These are phyloP conservation scores for Metarhizium robertsii DNA, from an alignment of 2,329 filamentous ascomycete genomes.

Conservation along the genomic window DNA sequence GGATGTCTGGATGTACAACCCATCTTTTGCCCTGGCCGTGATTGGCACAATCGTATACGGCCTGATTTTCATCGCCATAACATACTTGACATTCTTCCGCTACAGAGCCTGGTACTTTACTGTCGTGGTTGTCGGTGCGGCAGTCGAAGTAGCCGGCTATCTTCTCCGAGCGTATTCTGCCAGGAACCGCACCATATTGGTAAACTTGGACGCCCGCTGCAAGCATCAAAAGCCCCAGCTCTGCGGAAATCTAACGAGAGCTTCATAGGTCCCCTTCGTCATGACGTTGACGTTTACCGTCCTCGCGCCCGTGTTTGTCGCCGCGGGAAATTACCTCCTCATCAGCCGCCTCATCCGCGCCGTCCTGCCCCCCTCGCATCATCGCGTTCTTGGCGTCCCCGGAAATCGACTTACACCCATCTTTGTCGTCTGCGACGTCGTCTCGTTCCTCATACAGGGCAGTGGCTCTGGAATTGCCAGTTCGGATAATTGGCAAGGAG, in stretches of 20 bases:
- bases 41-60: conserved; percentile 31
- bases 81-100: conserved; percentile 30
- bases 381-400: conserved; percentile 26
- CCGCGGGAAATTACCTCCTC: conserved; percentile 41
- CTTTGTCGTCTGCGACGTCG: conserved; percentile 35
- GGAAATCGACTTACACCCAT: conserved; percentile 31
- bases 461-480: conserved; percentile 34
- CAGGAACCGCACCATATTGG: conserved; percentile 22
- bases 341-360: conserved; percentile 35
- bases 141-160: conserved; percentile 33
- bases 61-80: conserved; percentile 25
- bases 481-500: conserved; percentile 31
- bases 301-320: conserved; percentile 38
- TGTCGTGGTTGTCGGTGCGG: conserved; percentile 30
- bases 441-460: conserved; percentile 35
- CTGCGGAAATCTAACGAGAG: no score
- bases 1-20: conserved; percentile 33
- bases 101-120: conserved; percentile 34
- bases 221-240: no score
- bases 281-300: conserved; percentile 32
- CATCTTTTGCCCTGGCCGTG: conserved; percentile 32
- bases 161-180: conserved; percentile 26
- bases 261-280: conserved; percentile 23
- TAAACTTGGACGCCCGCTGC: no score
- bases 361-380: conserved; percentile 22